These are phyloP conservation scores for Firmiana major DNA, from an alignment of 345 rosid genomes.

Conservation along the genomic window DNA sequence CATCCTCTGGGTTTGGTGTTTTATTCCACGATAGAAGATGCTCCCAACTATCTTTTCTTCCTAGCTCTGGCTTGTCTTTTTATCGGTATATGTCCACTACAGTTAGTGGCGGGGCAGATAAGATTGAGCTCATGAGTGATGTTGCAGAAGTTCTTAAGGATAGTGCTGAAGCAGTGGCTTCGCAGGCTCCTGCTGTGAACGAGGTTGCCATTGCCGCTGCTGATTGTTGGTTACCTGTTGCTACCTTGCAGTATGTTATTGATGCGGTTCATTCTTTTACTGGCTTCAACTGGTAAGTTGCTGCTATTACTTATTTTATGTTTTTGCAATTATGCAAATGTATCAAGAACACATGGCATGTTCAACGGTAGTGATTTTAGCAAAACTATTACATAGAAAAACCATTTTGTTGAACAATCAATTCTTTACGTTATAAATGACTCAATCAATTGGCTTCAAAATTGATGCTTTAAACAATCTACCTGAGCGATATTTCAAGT, in stretches of 20 bases:
- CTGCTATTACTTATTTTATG: background rate
- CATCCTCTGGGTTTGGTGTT: conserved; percentile 13
- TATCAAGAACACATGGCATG: background rate
- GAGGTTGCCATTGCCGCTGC: conserved; percentile 78
- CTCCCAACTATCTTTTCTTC: conserved; percentile 25
- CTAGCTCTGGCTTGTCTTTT: conserved; percentile 36
- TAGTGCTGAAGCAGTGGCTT: conserved; percentile 43
- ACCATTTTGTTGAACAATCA: background rate
- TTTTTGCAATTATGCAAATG: background rate
- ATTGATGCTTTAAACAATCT: background rate
- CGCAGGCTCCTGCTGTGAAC: conserved; percentile 50
- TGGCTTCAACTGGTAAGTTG: conserved; percentile 60
- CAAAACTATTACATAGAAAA: background rate
- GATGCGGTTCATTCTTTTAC: conserved; percentile 59
- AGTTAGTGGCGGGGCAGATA: conserved; percentile 39
- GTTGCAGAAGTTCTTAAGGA: conserved; percentile 49
- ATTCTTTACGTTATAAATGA: background rate
- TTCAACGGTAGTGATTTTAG: background rate
- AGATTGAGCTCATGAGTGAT: conserved; percentile 43
- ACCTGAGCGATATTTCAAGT: background rate
- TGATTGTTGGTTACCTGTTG: conserved; percentile 64
- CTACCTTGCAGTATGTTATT: conserved; percentile 62
- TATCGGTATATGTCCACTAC: conserved; percentile 58
- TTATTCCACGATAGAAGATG: conserved; percentile 28
- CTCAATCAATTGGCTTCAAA: background rate